Percentiles rank a stretch among this genome's conserved stretches.
Conservation (phyloP, 257 asterid genomes). For the Solanum chmielewskii region DNA sequence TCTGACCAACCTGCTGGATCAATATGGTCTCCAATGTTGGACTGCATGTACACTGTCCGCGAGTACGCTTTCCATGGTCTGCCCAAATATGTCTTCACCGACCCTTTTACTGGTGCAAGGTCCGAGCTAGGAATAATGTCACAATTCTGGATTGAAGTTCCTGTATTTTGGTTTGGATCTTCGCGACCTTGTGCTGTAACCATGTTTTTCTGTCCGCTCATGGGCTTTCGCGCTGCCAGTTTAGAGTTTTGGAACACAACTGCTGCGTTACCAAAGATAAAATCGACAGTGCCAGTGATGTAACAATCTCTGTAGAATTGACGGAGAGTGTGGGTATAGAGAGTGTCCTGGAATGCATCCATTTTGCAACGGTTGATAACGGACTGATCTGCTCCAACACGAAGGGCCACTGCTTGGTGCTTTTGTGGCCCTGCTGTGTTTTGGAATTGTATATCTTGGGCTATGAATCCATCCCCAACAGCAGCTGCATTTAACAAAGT, state of each 20-base stretch:
- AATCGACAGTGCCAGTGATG: constrained; percentile 46
- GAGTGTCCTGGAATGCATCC: constrained; percentile 40
- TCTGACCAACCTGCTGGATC: constrained; percentile 12
- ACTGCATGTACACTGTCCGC: constrained; percentile 7
- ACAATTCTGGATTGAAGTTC: constrained; percentile 31
- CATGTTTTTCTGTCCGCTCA: constrained; percentile 22
- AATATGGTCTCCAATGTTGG: constrained; percentile 4
- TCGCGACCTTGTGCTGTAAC: constrained; percentile 48
- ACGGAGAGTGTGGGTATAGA: constrained; percentile 36
- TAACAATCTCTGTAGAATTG: constrained; percentile 47
- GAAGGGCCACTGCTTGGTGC: constrained; percentile 51
- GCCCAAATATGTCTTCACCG: constrained; percentile 2
- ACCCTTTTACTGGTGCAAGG: constrained; percentile 1
- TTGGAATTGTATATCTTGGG: constrained; percentile 35
- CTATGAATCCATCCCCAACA: constrained; percentile 43
- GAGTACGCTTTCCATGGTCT: constrained; percentile 22
- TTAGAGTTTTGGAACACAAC: constrained; percentile 32
- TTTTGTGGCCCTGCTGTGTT: constrained; percentile 48
- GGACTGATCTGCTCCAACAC: constrained; percentile 34
- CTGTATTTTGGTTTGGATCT: constrained; percentile 24
- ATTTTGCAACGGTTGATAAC: constrained; percentile 33
- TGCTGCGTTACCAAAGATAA: constrained; percentile 44
- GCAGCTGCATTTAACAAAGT: constrained; percentile 19
- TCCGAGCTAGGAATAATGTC: constrained; percentile 1
- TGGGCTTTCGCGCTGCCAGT: constrained; percentile 25